Evolutionary conservation across 208 protist species (phyloP).

Genomic region (Naegleria gruberi): DNA sequence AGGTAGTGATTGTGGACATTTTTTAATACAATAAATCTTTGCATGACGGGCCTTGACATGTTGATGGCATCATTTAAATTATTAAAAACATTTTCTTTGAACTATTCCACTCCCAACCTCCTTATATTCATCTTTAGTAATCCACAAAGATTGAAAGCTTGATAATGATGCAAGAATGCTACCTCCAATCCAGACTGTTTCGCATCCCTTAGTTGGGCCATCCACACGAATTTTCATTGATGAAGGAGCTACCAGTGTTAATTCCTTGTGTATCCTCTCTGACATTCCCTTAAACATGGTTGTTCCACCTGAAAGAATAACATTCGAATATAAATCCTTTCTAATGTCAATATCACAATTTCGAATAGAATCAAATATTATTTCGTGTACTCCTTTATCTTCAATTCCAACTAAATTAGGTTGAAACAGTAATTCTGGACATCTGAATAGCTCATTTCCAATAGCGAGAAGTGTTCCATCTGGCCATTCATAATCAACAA

Average conservation of each 20-base stretch:
- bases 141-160: constrained; percentile 67
- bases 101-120: constrained; percentile 68
- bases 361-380: constrained; percentile 68
- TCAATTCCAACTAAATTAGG: background rate
- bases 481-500: background rate
- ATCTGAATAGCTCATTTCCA: background rate
- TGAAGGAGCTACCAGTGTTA: constrained; percentile 65
- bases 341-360: constrained; percentile 90
- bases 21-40: too few relatives aligned
- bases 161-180: constrained; percentile 56
- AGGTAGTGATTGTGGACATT: too few relatives aligned
- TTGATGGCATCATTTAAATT: too few relatives aligned
- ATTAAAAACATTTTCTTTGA: too few relatives aligned
- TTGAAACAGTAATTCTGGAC: background rate
- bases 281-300: constrained; percentile 94
- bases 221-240: constrained; percentile 93
- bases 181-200: constrained; percentile 95
- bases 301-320: constrained; percentile 85
- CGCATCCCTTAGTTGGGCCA: constrained; percentile 86
- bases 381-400: background rate
- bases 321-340: constrained; percentile 85
- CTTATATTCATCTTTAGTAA: constrained; percentile 55
- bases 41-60: too few relatives aligned
- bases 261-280: constrained; percentile 89
- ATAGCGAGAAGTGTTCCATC: background rate